Percentiles rank a stretch among this genome's conserved stretches.
phyloP scores from a whole-genome alignment of 2,329 filamentous ascomycete species.

The Sporothrix mexicana region DNA sequence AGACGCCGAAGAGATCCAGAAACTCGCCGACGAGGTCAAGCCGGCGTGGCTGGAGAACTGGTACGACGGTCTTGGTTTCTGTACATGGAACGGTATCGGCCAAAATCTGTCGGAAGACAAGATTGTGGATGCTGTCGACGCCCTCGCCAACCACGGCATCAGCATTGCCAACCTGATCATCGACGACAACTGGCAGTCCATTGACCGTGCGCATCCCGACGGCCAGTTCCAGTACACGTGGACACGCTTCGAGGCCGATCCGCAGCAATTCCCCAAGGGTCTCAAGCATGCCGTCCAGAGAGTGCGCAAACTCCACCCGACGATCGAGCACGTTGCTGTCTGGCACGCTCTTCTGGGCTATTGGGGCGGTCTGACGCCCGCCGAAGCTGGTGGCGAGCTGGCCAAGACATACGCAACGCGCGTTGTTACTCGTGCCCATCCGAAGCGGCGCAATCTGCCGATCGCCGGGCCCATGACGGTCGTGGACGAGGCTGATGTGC shows the following conservation, averaged over 20 bases:
- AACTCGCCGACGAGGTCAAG: constrained; percentile 56
- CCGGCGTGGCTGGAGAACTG: constrained; percentile 80
- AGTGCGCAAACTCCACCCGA: constrained; percentile 72
- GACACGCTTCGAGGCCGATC: constrained; percentile 86
- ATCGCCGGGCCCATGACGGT: constrained; percentile 71
- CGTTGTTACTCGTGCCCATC: constrained; percentile 58
- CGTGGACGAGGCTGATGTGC: constrained; percentile 75
- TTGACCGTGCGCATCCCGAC: constrained; percentile 58
- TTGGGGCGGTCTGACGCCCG: constrained; percentile 76
- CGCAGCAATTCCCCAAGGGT: constrained; percentile 77
- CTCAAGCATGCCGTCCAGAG: constrained; percentile 72
- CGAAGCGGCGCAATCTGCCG: constrained; percentile 54
- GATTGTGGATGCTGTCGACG: constrained; percentile 75
- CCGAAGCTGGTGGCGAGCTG: constrained; percentile 71
- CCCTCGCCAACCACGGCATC: constrained; percentile 72
- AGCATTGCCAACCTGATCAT: constrained; percentile 87
- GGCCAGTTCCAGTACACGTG: constrained; percentile 68
- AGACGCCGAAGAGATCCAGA: constrained; percentile 49
- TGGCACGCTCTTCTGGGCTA: constrained; percentile 92
- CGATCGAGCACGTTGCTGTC: constrained; percentile 83
- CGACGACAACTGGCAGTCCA: constrained; percentile 94
- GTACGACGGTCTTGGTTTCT: constrained; percentile 93
- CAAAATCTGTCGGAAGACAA: constrained; percentile 82
- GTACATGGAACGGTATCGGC: constrained; percentile 94
- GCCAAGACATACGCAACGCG: constrained; percentile 79